These are phyloP conservation scores for Suhomyces emberorum DNA, from an alignment of 805 yeast species.

Conservation along the genomic window DNA sequence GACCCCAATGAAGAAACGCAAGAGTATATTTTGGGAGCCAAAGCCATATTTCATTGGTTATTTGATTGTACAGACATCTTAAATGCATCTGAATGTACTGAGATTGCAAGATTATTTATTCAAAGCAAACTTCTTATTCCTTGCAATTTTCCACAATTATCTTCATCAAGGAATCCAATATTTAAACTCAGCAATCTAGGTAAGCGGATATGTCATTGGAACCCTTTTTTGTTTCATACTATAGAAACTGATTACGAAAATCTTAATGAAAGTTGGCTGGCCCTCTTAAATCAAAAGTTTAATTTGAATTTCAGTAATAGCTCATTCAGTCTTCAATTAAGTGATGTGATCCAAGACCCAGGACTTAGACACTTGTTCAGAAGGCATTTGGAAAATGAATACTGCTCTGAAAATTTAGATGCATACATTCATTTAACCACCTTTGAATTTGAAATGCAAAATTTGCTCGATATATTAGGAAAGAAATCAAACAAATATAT, in stretches of 20 bases:
- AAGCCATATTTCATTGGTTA: slow-evolving; percentile 81
- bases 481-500: no score
- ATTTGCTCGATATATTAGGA: no score
- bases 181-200: slow-evolving; percentile 47
- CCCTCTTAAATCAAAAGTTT: not conserved
- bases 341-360: slow-evolving; percentile 62
- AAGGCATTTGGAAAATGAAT: slow-evolving; percentile 58
- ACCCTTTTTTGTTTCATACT: no score
- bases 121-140: slow-evolving; percentile 43
- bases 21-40: slow-evolving; percentile 64
- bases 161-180: no score
- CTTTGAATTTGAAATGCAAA: no score
- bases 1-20: slow-evolving; percentile 17
- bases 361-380: slow-evolving; percentile 69
- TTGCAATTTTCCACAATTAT: no score
- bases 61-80: slow-evolving; percentile 82
- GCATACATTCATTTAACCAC: no score
- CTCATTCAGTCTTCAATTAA: no score
- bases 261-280: not conserved
- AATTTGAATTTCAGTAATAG: no score
- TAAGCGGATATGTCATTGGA: slow-evolving; percentile 36
- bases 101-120: slow-evolving; percentile 49
- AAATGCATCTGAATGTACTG: slow-evolving; percentile 49
- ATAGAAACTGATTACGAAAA: not conserved
- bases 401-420: slow-evolving; percentile 74